These are phyloP conservation scores for Schrenkiella parvula DNA, from an alignment of 345 rosid genomes.

Conservation along the genomic window DNA sequence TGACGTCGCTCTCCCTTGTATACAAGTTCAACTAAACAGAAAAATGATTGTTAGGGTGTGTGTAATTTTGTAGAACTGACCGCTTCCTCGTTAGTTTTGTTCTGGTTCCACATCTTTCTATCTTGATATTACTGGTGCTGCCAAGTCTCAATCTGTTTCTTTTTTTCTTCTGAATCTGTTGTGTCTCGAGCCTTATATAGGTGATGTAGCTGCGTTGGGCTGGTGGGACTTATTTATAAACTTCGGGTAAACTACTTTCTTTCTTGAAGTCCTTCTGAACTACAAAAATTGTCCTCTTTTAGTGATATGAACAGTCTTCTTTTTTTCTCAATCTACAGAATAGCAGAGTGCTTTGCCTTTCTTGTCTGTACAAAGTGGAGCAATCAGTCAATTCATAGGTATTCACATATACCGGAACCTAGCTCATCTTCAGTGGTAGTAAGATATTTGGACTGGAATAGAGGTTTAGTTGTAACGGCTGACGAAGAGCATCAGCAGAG, in stretches of 20 bases:
- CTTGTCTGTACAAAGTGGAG: slow-evolving; percentile 89
- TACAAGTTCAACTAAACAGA: background rate
- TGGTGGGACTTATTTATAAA: slow-evolving; percentile 97
- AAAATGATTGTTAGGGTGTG: background rate
- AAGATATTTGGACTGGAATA: slow-evolving; percentile 68
- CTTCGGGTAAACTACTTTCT: slow-evolving; percentile 52
- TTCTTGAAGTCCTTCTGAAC: background rate
- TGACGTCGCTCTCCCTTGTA: background rate
- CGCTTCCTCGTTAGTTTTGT: background rate
- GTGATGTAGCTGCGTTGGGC: slow-evolving; percentile 78
- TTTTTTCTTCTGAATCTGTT: background rate
- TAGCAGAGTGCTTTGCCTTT: slow-evolving; percentile 91
- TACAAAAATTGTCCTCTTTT: background rate
- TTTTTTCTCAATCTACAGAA: slow-evolving; percentile 41
- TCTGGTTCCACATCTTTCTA: background rate
- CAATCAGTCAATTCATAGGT: slow-evolving; percentile 83
- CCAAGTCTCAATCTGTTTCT: background rate
- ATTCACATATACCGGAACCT: slow-evolving; percentile 46
- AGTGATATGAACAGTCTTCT: background rate
- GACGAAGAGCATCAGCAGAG: slow-evolving; percentile 54
- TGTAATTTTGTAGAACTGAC: background rate
- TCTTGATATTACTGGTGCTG: background rate
- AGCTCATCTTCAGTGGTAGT: slow-evolving; percentile 49
- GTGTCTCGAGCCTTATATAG: slow-evolving; percentile 37
- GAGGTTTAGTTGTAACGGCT: slow-evolving; percentile 54